Evolutionary conservation across 345 rosid species (phyloP).

Genomic region (Iberis pinnata): DNA sequence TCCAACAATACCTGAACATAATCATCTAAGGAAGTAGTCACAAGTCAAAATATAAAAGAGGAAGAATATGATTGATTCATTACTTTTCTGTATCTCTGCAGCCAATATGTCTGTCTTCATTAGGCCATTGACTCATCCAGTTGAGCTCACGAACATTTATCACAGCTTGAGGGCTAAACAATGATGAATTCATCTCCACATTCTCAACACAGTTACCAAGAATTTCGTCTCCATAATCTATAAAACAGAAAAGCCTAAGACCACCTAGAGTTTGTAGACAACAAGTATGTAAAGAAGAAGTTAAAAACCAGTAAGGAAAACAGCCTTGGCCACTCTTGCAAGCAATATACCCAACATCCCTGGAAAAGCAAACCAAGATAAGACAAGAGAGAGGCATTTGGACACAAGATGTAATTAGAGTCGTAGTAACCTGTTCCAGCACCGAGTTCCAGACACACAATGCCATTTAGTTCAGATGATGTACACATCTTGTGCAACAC

Average conservation of each 20-base stretch:
- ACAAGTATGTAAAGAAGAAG: background rate
- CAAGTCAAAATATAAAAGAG: background rate
- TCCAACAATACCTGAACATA: constrained; percentile 29
- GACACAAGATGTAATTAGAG: no score
- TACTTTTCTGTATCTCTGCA: constrained; percentile 36
- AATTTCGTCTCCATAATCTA: constrained; percentile 58
- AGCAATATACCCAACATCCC: constrained; percentile 73
- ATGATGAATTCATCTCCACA: constrained; percentile 40
- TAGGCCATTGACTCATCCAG: constrained; percentile 73
- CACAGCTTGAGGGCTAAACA: constrained; percentile 35
- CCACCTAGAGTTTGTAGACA: background rate
- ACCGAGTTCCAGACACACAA: constrained; percentile 63
- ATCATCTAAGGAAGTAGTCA: no score
- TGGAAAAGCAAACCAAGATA: constrained; percentile 25
- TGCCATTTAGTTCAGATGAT: constrained; percentile 50
- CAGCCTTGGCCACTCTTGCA: constrained; percentile 54
- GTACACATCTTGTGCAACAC: constrained; percentile 63
- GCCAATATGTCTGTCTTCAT: constrained; percentile 18
- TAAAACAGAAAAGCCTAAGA: background rate
- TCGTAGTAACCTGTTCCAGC: constrained; percentile 83
- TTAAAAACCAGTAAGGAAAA: constrained; percentile 59
- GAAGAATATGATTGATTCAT: constrained; percentile 2
- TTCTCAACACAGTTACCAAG: constrained; percentile 64
- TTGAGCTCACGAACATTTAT: constrained; percentile 68
- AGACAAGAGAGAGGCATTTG: no score